These are phyloP conservation scores for Phialophora expanda DNA, from an alignment of 2,329 filamentous ascomycete genomes.

Conservation along the genomic window DNA sequence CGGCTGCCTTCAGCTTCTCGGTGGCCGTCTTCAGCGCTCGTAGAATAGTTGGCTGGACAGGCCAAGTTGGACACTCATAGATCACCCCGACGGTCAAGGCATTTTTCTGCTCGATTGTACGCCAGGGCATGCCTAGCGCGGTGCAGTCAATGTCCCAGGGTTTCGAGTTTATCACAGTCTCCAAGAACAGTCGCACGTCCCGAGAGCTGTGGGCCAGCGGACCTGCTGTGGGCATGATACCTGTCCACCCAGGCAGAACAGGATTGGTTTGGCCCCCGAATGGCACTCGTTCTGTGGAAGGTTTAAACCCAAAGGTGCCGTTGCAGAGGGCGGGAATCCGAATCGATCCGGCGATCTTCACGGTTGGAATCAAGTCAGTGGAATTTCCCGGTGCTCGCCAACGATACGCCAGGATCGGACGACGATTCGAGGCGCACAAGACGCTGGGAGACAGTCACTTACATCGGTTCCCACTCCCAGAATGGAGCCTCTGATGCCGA, in stretches of 20 bases:
- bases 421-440: too few relatives aligned
- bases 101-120: slow-evolving; percentile 39
- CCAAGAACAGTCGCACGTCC: slow-evolving; percentile 40
- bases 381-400: too few relatives aligned
- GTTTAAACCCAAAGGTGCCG: slow-evolving; percentile 59
- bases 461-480: slow-evolving; percentile 67
- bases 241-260: slow-evolving; percentile 53
- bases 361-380: too few relatives aligned
- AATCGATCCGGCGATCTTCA: slow-evolving; percentile 53
- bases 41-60: slow-evolving; percentile 47
- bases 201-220: slow-evolving; percentile 46
- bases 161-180: slow-evolving; percentile 49
- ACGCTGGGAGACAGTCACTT: too few relatives aligned
- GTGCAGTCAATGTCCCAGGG: slow-evolving; percentile 51
- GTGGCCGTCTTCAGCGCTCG: slow-evolving; percentile 49
- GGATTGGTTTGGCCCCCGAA: slow-evolving; percentile 60
- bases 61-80: slow-evolving; percentile 47
- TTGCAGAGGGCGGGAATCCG: slow-evolving; percentile 57
- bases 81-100: slow-evolving; percentile 46
- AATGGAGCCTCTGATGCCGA: slow-evolving; percentile 64
- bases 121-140: slow-evolving; percentile 60
- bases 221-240: slow-evolving; percentile 56
- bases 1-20: slow-evolving; percentile 41
- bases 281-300: slow-evolving; percentile 55
- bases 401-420: too few relatives aligned